A percentile compares a stretch with the other conserved stretches of the same genome.
Evolutionary conservation across 2,329 filamentous ascomycete species (phyloP).

Genomic region (Aspergillus sp.): DNA sequence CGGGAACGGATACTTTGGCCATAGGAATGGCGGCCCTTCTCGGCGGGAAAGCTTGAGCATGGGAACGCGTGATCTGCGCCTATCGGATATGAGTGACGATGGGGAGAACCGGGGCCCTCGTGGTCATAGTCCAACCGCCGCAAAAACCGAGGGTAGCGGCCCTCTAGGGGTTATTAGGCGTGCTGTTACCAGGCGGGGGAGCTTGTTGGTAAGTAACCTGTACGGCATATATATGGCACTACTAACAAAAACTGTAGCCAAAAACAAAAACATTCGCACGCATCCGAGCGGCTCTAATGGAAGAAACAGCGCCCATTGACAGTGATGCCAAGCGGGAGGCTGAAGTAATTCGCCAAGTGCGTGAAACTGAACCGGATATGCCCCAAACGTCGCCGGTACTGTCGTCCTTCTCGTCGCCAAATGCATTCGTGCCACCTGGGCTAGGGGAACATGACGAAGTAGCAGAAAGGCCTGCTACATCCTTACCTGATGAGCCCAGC

Average conservation of each 20-base stretch:
- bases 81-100: constrained; percentile 76
- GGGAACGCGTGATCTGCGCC: constrained; percentile 83
- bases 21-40: constrained; percentile 51
- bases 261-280: constrained; percentile 96
- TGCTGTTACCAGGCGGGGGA: constrained; percentile 81
- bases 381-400: constrained; percentile 40
- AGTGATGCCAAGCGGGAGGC: constrained; percentile 87
- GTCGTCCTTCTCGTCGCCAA: constrained; percentile 50
- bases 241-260: constrained; percentile 56
- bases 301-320: constrained; percentile 85
- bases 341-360: constrained; percentile 92
- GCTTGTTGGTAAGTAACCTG: constrained; percentile 68
- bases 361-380: constrained; percentile 76
- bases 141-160: constrained; percentile 48
- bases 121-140: constrained; percentile 35
- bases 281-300: constrained; percentile 82
- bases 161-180: constrained; percentile 77
- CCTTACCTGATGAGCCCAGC: constrained; percentile 60
- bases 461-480: constrained; percentile 29
- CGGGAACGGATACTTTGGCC: constrained; percentile 56
- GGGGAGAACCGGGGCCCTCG: constrained; percentile 56
- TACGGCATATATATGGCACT: not conserved
- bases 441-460: constrained; percentile 17
- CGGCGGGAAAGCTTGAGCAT: constrained; percentile 86
- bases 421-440: constrained; percentile 37